phyloP scores from a whole-genome alignment of 306 rosid genomes.

The Hippophae tibetana region DNA sequence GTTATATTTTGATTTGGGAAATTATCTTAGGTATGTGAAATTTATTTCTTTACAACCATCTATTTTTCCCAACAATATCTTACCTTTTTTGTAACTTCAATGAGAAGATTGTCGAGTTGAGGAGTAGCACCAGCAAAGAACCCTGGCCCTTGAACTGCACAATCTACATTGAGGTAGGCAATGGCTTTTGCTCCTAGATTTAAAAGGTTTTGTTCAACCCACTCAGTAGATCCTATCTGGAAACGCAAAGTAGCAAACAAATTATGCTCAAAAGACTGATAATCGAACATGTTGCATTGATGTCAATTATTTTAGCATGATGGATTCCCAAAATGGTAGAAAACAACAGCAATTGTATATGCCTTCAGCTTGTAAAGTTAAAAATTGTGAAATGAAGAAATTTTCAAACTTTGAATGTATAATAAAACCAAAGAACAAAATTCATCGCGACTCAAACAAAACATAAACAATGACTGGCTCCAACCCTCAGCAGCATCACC shows the following conservation, averaged over 20 bases:
- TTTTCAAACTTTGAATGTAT: no score
- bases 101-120: slow-evolving; percentile 76
- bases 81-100: slow-evolving; percentile 73
- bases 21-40: no score
- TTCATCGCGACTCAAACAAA: no score
- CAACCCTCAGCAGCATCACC: no score
- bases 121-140: slow-evolving; percentile 82
- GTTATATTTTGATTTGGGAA: no score
- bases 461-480: no score
- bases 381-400: no score
- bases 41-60: no score
- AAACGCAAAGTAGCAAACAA: slow-evolving; percentile 7
- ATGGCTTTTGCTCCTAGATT: slow-evolving; percentile 72
- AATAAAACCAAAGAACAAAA: no score
- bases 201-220: slow-evolving; percentile 91
- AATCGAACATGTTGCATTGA: neutral
- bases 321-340: slow-evolving; percentile 3
- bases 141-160: slow-evolving; percentile 93
- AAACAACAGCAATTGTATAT: slow-evolving; percentile 13
- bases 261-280: slow-evolving; percentile 10
- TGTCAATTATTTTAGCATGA: neutral
- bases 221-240: slow-evolving; percentile 95
- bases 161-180: slow-evolving; percentile 90
- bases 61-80: no score
- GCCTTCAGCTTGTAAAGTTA: neutral